phyloP scores from a whole-genome alignment of 2,329 filamentous ascomycete genomes.

The Elsinoe australis region DNA sequence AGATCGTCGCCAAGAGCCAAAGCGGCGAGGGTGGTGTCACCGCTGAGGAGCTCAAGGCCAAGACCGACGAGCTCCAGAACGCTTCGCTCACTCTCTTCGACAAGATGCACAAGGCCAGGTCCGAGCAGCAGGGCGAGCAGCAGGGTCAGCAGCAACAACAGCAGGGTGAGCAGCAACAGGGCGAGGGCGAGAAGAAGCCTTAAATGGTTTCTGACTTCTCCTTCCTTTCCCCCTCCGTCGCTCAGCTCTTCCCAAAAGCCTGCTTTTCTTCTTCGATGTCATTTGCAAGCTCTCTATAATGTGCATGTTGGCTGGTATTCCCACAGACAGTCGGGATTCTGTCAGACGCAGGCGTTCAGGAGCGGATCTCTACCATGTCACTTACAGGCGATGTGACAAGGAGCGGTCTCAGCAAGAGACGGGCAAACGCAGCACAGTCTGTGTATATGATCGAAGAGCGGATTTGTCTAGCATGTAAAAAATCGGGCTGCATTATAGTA shows the following conservation, averaged over 20 bases:
- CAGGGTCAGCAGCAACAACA: conserved; percentile 34
- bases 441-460: conserved; percentile 1
- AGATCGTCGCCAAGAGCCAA: conserved; percentile 87
- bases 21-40: conserved; percentile 79
- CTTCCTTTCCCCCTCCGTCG: neutral
- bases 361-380: conserved; percentile 2
- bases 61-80: conserved; percentile 96
- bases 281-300: conserved; percentile 9
- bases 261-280: conserved; percentile 4
- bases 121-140: conserved; percentile 45
- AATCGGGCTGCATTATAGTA: conserved; percentile 9
- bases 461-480: conserved; percentile 14
- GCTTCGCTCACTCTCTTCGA: conserved; percentile 95
- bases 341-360: conserved; percentile 13
- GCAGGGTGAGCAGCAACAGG: conserved; percentile 34
- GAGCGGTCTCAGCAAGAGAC: neutral
- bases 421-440: neutral
- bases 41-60: conserved; percentile 91
- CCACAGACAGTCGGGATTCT: conserved; percentile 1
- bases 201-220: conserved; percentile 31
- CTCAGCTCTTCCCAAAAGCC: neutral
- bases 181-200: conserved; percentile 67
- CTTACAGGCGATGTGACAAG: too few species aligned
- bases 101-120: conserved; percentile 98
- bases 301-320: conserved; percentile 9